A percentile compares a stretch with the other conserved stretches of the same genome.
Evolutionary conservation across 495 filamentous ascomycete genomes (phyloP).

Genomic region (Lentithecium fluviatile): DNA sequence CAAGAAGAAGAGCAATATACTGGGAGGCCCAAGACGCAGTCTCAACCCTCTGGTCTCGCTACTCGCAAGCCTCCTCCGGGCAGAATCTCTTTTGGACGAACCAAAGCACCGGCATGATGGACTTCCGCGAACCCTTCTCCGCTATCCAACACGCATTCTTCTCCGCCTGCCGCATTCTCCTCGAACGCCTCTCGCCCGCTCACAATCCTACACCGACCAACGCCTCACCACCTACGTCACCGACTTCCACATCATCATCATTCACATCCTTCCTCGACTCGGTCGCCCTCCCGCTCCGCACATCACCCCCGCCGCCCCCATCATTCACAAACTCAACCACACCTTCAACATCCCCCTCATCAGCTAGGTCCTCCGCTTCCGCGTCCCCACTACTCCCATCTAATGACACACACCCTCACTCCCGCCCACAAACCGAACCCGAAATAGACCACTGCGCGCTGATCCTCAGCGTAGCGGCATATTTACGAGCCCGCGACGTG

Average conservation of each 20-base stretch:
- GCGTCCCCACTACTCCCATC: background rate
- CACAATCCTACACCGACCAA: background rate
- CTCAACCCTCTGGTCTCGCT: background rate
- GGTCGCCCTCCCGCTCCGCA: no score
- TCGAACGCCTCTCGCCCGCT: background rate
- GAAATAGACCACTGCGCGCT: conserved; percentile 2
- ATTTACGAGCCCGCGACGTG: background rate
- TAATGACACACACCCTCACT: background rate
- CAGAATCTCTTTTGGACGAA: background rate
- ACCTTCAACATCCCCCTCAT: no score
- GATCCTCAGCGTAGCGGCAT: conserved; percentile 8
- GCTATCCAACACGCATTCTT: background rate
- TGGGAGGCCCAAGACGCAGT: background rate
- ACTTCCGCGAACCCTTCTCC: background rate
- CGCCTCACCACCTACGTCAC: background rate
- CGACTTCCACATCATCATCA: no score
- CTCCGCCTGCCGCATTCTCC: background rate
- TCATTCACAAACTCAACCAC: no score
- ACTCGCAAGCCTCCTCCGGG: background rate
- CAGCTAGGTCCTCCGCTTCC: no score
- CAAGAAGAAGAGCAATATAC: background rate
- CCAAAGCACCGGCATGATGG: background rate
- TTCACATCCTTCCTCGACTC: background rate
- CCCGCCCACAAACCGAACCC: background rate
- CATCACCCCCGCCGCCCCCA: no score